phyloP scores from a whole-genome alignment of 306 rosid genomes.

The Begonia peltatifolia region DNA sequence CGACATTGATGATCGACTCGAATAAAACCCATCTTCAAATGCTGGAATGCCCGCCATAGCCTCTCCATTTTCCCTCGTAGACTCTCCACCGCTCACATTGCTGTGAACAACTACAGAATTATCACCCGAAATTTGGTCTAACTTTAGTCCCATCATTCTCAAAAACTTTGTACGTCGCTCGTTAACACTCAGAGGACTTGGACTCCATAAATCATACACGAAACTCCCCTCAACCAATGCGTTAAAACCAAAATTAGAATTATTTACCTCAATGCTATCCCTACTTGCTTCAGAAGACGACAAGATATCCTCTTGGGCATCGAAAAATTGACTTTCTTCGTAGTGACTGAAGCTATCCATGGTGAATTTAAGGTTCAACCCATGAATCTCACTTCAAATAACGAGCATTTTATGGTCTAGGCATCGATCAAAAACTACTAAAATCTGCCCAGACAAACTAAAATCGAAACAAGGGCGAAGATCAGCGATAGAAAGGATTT shows the following conservation, averaged over 20 bases:
- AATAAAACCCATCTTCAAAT: constrained; percentile 40
- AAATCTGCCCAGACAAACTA: constrained; percentile 28
- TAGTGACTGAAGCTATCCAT: constrained; percentile 73
- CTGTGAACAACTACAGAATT: constrained; percentile 12
- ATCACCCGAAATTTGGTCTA: constrained; percentile 14
- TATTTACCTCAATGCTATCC: constrained; percentile 19
- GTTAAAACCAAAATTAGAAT: constrained; percentile 12
- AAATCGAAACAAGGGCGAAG: constrained; percentile 29
- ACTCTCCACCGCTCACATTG: constrained; percentile 21
- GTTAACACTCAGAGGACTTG: constrained; percentile 48
- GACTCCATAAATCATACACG: constrained; percentile 48
- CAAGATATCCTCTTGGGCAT: constrained; percentile 63
- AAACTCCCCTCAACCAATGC: constrained; percentile 19
- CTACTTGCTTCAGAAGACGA: constrained; percentile 31
- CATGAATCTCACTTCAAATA: constrained; percentile 59
- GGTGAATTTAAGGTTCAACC: constrained; percentile 45
- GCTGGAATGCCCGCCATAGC: background rate
- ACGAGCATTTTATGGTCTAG: constrained; percentile 19
- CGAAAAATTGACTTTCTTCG: constrained; percentile 59
- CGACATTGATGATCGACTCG: constrained; percentile 41
- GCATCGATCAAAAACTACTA: constrained; percentile 14
- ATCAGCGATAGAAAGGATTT: constrained; percentile 34
- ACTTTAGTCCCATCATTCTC: constrained; percentile 43
- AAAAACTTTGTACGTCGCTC: constrained; percentile 62
- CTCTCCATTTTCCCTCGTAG: constrained; percentile 15